These are phyloP conservation scores for Chaetomidium leptoderma DNA, from an alignment of 495 filamentous ascomycete genomes.

Conservation along the genomic window DNA sequence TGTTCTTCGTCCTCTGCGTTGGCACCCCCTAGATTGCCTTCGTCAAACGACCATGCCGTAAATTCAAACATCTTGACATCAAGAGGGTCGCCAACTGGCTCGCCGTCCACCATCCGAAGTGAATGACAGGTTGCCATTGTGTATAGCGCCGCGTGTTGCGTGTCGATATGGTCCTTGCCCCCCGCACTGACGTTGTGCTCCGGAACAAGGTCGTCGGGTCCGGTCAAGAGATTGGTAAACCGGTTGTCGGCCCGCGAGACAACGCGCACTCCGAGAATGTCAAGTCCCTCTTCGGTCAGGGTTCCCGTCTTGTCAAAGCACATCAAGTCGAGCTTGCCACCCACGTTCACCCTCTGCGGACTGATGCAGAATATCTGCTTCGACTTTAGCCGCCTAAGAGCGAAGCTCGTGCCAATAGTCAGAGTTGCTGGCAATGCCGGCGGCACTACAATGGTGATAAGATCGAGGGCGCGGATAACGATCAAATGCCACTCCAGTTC, in stretches of 20 bases:
- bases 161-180: conserved; percentile 55
- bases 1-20: conserved; percentile 60
- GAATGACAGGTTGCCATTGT: conserved; percentile 99
- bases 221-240: conserved; percentile 47
- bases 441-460: conserved; percentile 97
- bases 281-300: conserved; percentile 92
- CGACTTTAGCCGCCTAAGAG: conserved; percentile 75
- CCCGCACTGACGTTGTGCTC: conserved; percentile 50
- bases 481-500: conserved; percentile 82
- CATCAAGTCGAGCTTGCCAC: conserved; percentile 89
- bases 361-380: conserved; percentile 96
- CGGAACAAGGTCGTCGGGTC: conserved; percentile 52
- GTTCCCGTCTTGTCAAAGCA: conserved; percentile 99
- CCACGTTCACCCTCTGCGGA: conserved; percentile 92
- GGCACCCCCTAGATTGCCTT: conserved; percentile 62
- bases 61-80: conserved; percentile 99
- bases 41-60: conserved; percentile 87
- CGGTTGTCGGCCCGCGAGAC: conserved; percentile 58
- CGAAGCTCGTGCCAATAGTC: conserved; percentile 95
- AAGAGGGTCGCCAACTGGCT: conserved; percentile 88
- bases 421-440: conserved; percentile 95
- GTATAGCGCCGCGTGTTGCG: conserved; percentile 69
- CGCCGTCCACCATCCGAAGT: conserved; percentile 75
- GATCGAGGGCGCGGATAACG: conserved; percentile 82
- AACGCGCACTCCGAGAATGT: conserved; percentile 83